Evolutionary conservation across 306 rosid species (phyloP), one percentile per base, ranked within the genome.

Genomic region (Casuarina equisetifolia): DNA sequence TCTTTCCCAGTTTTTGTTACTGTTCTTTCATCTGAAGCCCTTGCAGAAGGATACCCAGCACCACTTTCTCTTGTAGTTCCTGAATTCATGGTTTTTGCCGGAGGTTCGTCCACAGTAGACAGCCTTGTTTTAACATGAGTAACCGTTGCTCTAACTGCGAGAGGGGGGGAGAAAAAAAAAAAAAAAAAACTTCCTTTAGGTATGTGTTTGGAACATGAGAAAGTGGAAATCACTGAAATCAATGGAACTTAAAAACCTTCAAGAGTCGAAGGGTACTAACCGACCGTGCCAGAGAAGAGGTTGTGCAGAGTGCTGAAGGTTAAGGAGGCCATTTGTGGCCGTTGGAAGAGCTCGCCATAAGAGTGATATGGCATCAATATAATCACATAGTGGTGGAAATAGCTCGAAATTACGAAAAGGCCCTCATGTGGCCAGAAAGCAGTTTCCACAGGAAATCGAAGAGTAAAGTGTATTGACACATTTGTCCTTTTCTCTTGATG

Each of bases 321-420:
- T 20, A 78, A 82, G 81, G 76, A 83, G 64, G 89, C 90, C 93
- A 90, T 85, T 50, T 85, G 91, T 85, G 91, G 92, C 89, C 82
- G 72, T 82, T 49, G 71, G 82, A 79, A 68, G 80, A 74, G 80
- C 75, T 73, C 63, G 46, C 3, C 1, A 48, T 8, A 32, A 72
- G 3, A 51, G 16, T 40, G 72, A 74, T 80, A 68, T 9, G 67
- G 15, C 71, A 5, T 40, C 8, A 17, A 67, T 67, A 42, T 3
- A 16, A 51, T 4, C 11, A 7, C 5, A 13, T 8, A 48, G 51
- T 48, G 51, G 51, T 10, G 9, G 9, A 48, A 13, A 9, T 9
- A 49, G 20, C 4, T 20, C 61, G 10, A 4, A 52, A 1, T 52
- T 55, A 55, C 6, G 35, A 55, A 55, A 17, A 5, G 1, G n/a